Percentiles rank a stretch among this genome's conserved stretches.
Conservation (phyloP, 768 basidiomycete species). For the Xerocomus potaroensis region DNA sequence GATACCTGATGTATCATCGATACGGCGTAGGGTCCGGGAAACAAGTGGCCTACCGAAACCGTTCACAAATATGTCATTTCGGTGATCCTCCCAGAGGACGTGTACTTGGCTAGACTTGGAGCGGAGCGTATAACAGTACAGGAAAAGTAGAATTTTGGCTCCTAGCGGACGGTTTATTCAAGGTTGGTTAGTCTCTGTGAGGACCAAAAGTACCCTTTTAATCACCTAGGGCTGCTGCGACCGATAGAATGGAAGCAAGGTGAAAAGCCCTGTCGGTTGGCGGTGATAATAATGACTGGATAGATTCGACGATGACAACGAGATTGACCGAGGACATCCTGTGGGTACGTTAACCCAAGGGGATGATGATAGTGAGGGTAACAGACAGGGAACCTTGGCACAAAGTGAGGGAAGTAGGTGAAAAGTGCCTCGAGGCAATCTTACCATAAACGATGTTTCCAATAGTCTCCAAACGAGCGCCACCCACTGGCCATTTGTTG, state of each 20-base stretch:
- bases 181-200: background rate
- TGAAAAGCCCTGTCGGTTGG: constrained; percentile 60
- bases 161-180: constrained; percentile 38
- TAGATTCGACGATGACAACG: constrained; percentile 85
- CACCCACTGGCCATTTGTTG: constrained; percentile 91
- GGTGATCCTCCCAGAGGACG: constrained; percentile 95
- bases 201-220: background rate
- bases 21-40: background rate
- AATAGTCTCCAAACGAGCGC: constrained; percentile 85
- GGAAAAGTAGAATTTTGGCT: constrained; percentile 81
- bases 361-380: background rate
- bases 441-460: constrained; percentile 84
- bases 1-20: constrained; percentile 46
- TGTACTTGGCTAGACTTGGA: constrained; percentile 85
- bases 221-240: constrained; percentile 71
- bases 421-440: background rate
- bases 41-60: constrained; percentile 49
- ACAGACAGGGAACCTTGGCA: constrained; percentile 45
- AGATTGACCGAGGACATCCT: constrained; percentile 93
- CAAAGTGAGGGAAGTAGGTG: constrained; percentile 2
- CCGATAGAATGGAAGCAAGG: constrained; percentile 78
- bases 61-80: constrained; percentile 90
- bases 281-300: constrained; percentile 63
- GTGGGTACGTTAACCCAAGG: constrained; percentile 3
- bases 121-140: constrained; percentile 80